These are phyloP conservation scores for Acacia acuminata DNA, from an alignment of 306 rosid genomes.

Conservation along the genomic window DNA sequence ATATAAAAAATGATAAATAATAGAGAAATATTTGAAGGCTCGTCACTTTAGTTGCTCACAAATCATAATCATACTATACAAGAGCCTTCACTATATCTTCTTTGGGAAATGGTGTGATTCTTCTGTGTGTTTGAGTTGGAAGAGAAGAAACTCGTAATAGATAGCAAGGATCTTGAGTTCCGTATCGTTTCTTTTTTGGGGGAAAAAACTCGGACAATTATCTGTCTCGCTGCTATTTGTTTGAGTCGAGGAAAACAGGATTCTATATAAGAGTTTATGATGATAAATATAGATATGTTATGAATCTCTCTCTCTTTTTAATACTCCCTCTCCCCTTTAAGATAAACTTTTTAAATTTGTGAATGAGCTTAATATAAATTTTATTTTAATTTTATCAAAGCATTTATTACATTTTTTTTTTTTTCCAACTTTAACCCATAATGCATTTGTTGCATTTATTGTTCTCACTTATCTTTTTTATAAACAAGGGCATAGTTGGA, in stretches of 20 bases:
- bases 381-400: too few relatives aligned
- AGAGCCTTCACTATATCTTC: background rate
- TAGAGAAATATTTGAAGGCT: background rate
- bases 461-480: too few relatives aligned
- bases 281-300: background rate
- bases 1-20: too few relatives aligned
- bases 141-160: background rate
- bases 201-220: too few relatives aligned
- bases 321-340: background rate
- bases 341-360: too few relatives aligned
- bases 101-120: background rate
- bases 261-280: background rate
- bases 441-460: too few relatives aligned
- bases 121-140: background rate
- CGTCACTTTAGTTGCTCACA: too few relatives aligned
- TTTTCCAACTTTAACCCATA: too few relatives aligned
- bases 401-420: too few relatives aligned
- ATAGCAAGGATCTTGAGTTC: background rate
- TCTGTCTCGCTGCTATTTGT: too few relatives aligned
- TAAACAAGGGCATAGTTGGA: rapidly evolving
- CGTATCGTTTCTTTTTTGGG: background rate
- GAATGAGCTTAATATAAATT: too few relatives aligned
- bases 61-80: too few relatives aligned
- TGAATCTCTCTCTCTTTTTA: background rate
- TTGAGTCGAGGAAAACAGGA: background rate